Percentiles rank a stretch among this genome's conserved stretches.
Conservation (phyloP, 75 land plant species). For the Picea glauca region DNA sequence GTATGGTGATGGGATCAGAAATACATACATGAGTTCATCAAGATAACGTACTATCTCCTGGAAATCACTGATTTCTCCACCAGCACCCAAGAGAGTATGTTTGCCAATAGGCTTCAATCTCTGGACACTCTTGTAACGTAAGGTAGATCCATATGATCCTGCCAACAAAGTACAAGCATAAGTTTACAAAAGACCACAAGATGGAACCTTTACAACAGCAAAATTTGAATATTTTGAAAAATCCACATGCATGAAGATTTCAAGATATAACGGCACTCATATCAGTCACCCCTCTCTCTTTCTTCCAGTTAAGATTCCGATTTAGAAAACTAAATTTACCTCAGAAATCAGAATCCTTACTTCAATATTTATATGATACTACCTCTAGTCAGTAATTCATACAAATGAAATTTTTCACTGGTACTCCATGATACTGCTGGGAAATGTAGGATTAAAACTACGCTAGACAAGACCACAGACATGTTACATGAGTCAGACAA, state of each 20-base stretch:
- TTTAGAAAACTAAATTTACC: not conserved
- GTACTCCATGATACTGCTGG: too few species aligned
- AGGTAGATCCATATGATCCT: conserved; percentile 97
- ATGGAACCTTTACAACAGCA: not conserved
- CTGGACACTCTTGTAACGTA: conserved; percentile 90
- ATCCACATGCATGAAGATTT: not conserved
- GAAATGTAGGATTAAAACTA: too few species aligned
- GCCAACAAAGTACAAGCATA: conserved; percentile 7
- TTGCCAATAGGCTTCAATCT: conserved; percentile 78
- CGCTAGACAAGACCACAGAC: too few species aligned
- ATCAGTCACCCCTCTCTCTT: not conserved
- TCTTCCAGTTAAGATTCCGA: not conserved
- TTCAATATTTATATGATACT: not conserved
- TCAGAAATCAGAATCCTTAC: not conserved
- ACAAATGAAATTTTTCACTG: too few species aligned
- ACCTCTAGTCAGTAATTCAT: not conserved
- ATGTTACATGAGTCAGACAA: too few species aligned
- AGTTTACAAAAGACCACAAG: not conserved
- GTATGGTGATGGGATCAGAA: not conserved
- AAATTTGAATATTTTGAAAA: not conserved
- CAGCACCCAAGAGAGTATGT: conserved; percentile 80
- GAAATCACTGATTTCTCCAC: conserved; percentile 97
- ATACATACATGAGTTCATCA: conserved; percentile 73
- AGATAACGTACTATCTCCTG: conserved; percentile 72
- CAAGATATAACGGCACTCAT: not conserved